A percentile compares a stretch with the other conserved stretches of the same genome.
phyloP scores from a whole-genome alignment of 1,139 yeast genomes.

The Nakaseomyces nivariensis region DNA sequence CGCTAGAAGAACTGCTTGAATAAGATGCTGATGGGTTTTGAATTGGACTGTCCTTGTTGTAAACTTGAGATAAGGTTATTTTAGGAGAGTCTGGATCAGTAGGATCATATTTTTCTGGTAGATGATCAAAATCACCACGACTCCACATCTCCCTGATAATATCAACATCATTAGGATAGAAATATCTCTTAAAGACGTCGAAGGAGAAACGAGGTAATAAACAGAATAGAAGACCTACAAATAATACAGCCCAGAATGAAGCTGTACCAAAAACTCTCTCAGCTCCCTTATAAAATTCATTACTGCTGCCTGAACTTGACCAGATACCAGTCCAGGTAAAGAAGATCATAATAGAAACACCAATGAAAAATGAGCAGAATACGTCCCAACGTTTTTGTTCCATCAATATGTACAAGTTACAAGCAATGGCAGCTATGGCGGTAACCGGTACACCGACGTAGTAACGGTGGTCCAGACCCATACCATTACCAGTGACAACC shows the following conservation, averaged over 20 bases:
- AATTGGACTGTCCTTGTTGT: slow-evolving; percentile 3
- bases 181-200: slow-evolving; percentile 52
- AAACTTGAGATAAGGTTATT: slow-evolving; percentile 10
- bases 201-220: slow-evolving; percentile 66
- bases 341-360: slow-evolving; percentile 55
- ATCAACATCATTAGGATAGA: slow-evolving; percentile 71
- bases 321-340: slow-evolving; percentile 90
- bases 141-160: slow-evolving; percentile 69
- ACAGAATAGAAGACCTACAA: slow-evolving; percentile 63
- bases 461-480: slow-evolving; percentile 68
- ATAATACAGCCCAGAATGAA: slow-evolving; percentile 72
- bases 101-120: slow-evolving; percentile 54
- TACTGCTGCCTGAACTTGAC: slow-evolving; percentile 52
- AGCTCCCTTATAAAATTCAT: slow-evolving; percentile 71
- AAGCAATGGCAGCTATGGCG: slow-evolving; percentile 66
- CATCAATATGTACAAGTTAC: slow-evolving; percentile 67
- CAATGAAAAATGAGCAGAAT: slow-evolving; percentile 57
- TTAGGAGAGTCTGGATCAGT: slow-evolving; percentile 42
- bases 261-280: slow-evolving; percentile 63
- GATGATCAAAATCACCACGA: slow-evolving; percentile 48
- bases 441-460: slow-evolving; percentile 79
- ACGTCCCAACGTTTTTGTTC: slow-evolving; percentile 95
- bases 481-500: slow-evolving; percentile 53
- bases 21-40: not conserved
- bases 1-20: slow-evolving; percentile 13